Evolutionary conservation across 331 rosid species (phyloP), one percentile per base, ranked within the genome.

Genomic region (Malus hybrid): DNA sequence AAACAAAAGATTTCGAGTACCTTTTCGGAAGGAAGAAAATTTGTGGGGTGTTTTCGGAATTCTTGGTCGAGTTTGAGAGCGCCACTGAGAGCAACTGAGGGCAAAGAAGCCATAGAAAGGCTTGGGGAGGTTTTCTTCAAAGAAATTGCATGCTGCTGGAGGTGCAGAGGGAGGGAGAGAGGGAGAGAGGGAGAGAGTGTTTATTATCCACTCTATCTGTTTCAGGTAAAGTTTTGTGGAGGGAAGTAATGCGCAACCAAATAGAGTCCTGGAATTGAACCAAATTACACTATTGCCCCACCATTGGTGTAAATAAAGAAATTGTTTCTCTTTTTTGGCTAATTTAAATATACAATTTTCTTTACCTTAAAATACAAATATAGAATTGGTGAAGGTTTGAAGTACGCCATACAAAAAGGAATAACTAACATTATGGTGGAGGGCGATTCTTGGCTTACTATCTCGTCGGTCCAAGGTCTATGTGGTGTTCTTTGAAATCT

Each of bases 101-200:
- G 86, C 70, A 90, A 29, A 70, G 94, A 88, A 84, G 93, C 89
- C 98, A 90, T 93, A 81, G 77, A 71, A 44, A 58, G 10, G 28
- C 46, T 42, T 5, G 26, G 24, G 42, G 44, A 33, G 66, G 10
- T 22, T 30, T 30, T 50, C 30, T 34, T 70, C 42, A 69, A 56
- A 74, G 18, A 20, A 71, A 26, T 68, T 26, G 68, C 75, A 76
- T 71, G 46, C 32, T 6, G 42, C 46, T 9, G 4, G 29, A 71
- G 71, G 20, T 2, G n/a, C 19, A 20, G 63, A 13, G 71, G 70
- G 30, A 58, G 28, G 56, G 63, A 70, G 29, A 26, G 24, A 10
- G 28, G 66, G 32, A 22, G 44, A 2, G 42, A 36, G 44, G 42
- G 10, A 36, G 44, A 8, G 46, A 39, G 46, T 9, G 26, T 5